Percentiles rank a stretch among this genome's conserved stretches.
Evolutionary conservation across 192 early-diverging fungal genomes (phyloP).

Genomic region (Lunasporangiospora selenospora): DNA sequence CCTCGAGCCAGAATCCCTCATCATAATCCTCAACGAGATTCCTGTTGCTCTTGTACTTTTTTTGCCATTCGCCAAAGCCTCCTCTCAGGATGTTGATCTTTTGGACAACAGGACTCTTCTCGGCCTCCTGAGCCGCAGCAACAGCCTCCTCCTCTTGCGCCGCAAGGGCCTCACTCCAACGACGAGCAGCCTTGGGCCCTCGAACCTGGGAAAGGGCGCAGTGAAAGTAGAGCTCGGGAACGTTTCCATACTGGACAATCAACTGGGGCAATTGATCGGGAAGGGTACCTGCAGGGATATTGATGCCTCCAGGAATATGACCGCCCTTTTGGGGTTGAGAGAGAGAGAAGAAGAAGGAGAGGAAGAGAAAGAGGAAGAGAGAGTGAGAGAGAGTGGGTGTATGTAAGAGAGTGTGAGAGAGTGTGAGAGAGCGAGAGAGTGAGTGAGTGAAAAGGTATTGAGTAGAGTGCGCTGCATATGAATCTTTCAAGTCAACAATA

Average conservation of each 20-base stretch:
- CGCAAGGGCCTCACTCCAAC: slow-evolving; percentile 59
- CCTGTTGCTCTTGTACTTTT: slow-evolving; percentile 59
- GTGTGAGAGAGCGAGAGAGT: too few relatives aligned
- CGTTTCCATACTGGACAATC: slow-evolving; percentile 58
- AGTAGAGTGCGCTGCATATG: not conserved
- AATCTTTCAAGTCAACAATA: not conserved
- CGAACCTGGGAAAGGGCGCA: slow-evolving; percentile 88
- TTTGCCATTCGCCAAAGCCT: slow-evolving; percentile 73
- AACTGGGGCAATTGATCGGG: slow-evolving; percentile 48
- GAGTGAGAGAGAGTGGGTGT: too few relatives aligned
- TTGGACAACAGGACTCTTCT: slow-evolving; percentile 34
- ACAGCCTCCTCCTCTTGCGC: slow-evolving; percentile 8
- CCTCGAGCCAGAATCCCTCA: slow-evolving; percentile 53
- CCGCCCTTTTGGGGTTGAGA: slow-evolving; percentile 58
- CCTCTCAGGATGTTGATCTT: slow-evolving; percentile 66
- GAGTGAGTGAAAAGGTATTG: too few relatives aligned
- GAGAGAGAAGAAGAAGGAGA: not conserved
- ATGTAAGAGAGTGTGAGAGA: too few relatives aligned
- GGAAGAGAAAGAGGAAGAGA: slow-evolving; percentile 4
- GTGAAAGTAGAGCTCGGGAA: slow-evolving; percentile 82
- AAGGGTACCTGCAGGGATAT: slow-evolving; percentile 76
- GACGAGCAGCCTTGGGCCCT: slow-evolving; percentile 75
- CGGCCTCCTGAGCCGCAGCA: slow-evolving; percentile 8
- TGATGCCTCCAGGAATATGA: slow-evolving; percentile 79
- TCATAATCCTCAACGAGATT: slow-evolving; percentile 67